Conservation (phyloP, 148 eudicot species). For the Rhododendron vialii region DNA sequence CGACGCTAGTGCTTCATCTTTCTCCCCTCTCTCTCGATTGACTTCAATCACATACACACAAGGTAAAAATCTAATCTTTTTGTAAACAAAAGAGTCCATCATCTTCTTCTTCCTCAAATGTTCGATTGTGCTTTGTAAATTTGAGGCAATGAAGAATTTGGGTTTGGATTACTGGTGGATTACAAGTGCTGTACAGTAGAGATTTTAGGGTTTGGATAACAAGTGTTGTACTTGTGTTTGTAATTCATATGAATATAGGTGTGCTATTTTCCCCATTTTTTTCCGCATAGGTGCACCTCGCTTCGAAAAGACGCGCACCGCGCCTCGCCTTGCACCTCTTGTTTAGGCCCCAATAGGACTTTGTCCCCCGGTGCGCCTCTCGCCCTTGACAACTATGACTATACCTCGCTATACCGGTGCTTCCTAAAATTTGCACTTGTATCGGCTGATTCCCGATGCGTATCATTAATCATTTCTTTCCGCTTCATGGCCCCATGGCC, state of each 20-base stretch:
- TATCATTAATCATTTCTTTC: neutral
- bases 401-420: neutral
- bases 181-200: neutral
- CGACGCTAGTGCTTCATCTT: neutral
- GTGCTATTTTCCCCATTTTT: neutral
- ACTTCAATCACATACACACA: neutral
- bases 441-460: neutral
- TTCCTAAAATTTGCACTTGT: neutral
- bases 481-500: neutral
- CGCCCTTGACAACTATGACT: neutral
- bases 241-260: neutral
- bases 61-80: no score
- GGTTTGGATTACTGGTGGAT: neutral
- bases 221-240: neutral
- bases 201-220: neutral
- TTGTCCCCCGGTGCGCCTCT: neutral
- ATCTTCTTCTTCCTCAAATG: no score
- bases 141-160: neutral
- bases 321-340: no score
- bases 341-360: neutral
- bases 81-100: neutral
- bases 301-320: neutral
- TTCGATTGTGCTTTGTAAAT: neutral
- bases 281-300: neutral
- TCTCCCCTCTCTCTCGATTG: neutral